Evolutionary conservation across 208 protist genomes (phyloP), one percentile per base, ranked within the genome.

Genomic region (Trypanosoma melophagium): DNA sequence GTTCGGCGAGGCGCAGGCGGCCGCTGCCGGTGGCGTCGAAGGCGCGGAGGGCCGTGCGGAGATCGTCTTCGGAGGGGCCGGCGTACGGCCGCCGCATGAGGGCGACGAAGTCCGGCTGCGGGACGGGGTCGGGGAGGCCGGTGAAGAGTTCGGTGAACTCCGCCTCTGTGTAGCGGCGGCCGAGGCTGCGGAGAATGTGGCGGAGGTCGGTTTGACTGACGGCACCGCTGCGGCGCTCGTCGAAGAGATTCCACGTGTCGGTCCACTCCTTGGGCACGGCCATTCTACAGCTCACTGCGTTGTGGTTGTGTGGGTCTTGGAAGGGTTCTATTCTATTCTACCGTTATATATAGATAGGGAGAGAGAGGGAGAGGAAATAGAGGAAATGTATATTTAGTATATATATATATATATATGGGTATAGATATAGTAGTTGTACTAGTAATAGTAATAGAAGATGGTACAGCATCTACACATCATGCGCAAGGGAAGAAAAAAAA

Each of bases 241-340:
- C 91, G 54, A 96, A 96, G 42, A 96, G 77, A 68, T 94, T 90
- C 89, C 88, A 96, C 22, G 89, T 96, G 44, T 88, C 83, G 14
- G 66, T 78, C 91, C 91, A 96, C 61, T 96, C 91, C 54, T 81
- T 84, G 7, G 87, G 84, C 10, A 86, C 67, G 16, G 73, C 41
- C 60, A 73, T 81, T 22, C 7, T 50, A 28, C 40, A 13, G 28
- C 24, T 28, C 40, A 41, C 35, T 59, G 42, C 64, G 35, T 47
- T 56, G 9, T 55, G 40, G 10, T 42, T 57, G 67, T 41, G 19
- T 44, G 21, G 21, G n/a, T n/a, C n/a, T n/a, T n/a, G n/a, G n/a
- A n/a, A n/a, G n/a, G n/a, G n/a, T n/a, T n/a, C n/a, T n/a, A n/a
- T n/a, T n/a, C n/a, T n/a, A n/a, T n/a, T n/a, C n/a, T n/a, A n/a